These are phyloP conservation scores for Ustilago curta DNA, from an alignment of 1,284 basidiomycete genomes.

Conservation along the genomic window DNA sequence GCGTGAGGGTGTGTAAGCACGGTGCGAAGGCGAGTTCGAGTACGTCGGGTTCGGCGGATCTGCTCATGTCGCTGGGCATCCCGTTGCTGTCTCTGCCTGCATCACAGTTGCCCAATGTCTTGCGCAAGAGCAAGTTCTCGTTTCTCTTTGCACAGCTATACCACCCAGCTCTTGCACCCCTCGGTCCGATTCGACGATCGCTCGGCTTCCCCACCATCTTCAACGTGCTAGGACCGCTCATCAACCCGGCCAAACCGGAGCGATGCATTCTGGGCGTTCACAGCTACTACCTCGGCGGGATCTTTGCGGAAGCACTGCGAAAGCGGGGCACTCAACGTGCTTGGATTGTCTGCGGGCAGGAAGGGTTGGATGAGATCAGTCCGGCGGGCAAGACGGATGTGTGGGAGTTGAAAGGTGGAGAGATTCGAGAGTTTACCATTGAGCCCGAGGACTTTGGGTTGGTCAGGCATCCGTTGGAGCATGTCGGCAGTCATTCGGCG, in stretches of 20 bases:
- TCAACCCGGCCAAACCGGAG: conserved; percentile 88
- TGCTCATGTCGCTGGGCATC: conserved; percentile 87
- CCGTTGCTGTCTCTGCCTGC: conserved; percentile 77
- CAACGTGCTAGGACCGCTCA: conserved; percentile 92
- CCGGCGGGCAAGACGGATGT: conserved; percentile 83
- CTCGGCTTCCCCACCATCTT: conserved; percentile 97
- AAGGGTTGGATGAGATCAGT: conserved; percentile 93
- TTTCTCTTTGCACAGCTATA: conserved; percentile 95
- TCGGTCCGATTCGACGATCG: conserved; percentile 85
- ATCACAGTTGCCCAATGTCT: conserved; percentile 69
- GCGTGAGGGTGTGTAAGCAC: conserved; percentile 94
- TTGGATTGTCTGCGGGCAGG: conserved; percentile 91
- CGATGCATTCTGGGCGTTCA: conserved; percentile 89
- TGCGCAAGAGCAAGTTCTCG: conserved; percentile 76
- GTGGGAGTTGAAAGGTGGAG: conserved; percentile 60
- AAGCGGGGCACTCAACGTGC: conserved; percentile 79
- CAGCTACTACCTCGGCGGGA: conserved; percentile 82
- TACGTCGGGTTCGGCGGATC: conserved; percentile 91
- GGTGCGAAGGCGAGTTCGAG: conserved; percentile 94
- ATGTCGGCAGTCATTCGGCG: conserved; percentile 55
- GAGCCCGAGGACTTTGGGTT: conserved; percentile 63
- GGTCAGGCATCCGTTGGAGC: conserved; percentile 48
- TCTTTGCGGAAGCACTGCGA: conserved; percentile 82
- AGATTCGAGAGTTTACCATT: conserved; percentile 57
- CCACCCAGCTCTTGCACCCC: conserved; percentile 85